phyloP scores from a whole-genome alignment of 2,329 filamentous ascomycete genomes.

The Hawksworthiomyces lignivorus region DNA sequence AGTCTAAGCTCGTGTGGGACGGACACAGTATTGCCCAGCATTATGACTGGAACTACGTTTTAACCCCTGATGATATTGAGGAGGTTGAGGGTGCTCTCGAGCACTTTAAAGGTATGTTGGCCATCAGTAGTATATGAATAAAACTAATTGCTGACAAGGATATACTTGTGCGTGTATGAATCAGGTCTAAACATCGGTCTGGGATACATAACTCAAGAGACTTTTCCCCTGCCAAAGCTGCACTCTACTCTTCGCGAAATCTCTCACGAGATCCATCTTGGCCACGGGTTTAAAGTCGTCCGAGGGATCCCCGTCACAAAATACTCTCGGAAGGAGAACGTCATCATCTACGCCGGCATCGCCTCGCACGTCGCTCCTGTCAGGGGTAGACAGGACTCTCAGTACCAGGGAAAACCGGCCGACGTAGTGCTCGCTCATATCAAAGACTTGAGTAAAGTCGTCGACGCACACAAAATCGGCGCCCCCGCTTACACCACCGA shows the following conservation, averaged over 20 bases:
- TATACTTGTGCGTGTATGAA: too few species aligned
- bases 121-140: too few species aligned
- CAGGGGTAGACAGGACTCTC: slow-evolving; percentile 45
- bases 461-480: slow-evolving; percentile 36
- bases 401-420: slow-evolving; percentile 34
- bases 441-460: slow-evolving; percentile 45
- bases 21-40: slow-evolving; percentile 37
- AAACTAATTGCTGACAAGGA: background rate
- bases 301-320: slow-evolving; percentile 47
- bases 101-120: slow-evolving; percentile 32
- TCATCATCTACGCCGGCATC: slow-evolving; percentile 53
- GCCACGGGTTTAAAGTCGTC: slow-evolving; percentile 54
- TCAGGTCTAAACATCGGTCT: slow-evolving; percentile 29
- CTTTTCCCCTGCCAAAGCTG: slow-evolving; percentile 48
- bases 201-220: slow-evolving; percentile 37
- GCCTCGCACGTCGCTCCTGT: slow-evolving; percentile 48
- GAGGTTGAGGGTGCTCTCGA: slow-evolving; percentile 38
- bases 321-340: slow-evolving; percentile 47
- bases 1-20: slow-evolving; percentile 50
- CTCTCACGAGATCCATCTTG: slow-evolving; percentile 47
- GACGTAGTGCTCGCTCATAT: slow-evolving; percentile 53
- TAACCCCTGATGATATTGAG: slow-evolving; percentile 36
- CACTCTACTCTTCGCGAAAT: slow-evolving; percentile 41
- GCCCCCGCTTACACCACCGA: slow-evolving; percentile 52
- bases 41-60: slow-evolving; percentile 46